Conservation (phyloP, 2,329 filamentous ascomycete species). For the Fusarium sp. region DNA sequence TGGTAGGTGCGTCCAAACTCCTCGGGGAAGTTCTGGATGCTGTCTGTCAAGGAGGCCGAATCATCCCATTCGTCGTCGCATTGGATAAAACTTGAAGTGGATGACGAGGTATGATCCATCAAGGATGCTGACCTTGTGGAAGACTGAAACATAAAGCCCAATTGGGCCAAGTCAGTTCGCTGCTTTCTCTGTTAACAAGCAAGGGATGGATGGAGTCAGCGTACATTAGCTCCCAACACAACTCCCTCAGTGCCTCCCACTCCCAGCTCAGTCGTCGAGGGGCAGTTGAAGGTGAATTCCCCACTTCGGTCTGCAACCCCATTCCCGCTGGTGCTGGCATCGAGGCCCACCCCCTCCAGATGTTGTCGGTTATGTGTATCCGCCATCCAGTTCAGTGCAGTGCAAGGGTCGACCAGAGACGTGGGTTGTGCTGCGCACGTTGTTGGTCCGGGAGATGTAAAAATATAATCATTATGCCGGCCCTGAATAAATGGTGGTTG, state of each 20-base stretch:
- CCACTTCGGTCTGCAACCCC: not conserved
- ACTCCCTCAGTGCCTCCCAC: not conserved
- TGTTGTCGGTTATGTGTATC: not conserved
- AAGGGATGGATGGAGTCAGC: not conserved
- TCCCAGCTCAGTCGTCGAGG: constrained; percentile 1
- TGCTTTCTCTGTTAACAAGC: not conserved
- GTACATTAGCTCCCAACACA: constrained; percentile 4
- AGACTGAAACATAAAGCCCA: not conserved
- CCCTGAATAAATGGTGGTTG: constrained; percentile 1
- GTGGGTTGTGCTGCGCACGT: too few relatives aligned
- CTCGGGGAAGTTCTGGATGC: constrained; percentile 54
- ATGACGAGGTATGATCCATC: not conserved
- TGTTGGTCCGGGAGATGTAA: not conserved
- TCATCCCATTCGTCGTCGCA: constrained; percentile 1
- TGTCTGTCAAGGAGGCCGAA: constrained; percentile 46
- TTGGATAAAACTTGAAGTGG: not conserved
- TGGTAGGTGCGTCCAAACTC: constrained; percentile 61
- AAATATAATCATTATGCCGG: not conserved
- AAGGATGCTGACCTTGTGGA: not conserved
- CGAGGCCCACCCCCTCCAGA: not conserved
- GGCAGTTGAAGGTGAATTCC: constrained; percentile 2
- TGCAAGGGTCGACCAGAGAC: not conserved
- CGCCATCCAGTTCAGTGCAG: not conserved
- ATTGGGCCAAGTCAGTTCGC: too few relatives aligned
- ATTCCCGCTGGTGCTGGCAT: not conserved